These are phyloP conservation scores for Neobulgaria alba DNA, from an alignment of 2,329 filamentous ascomycete genomes.

Conservation along the genomic window DNA sequence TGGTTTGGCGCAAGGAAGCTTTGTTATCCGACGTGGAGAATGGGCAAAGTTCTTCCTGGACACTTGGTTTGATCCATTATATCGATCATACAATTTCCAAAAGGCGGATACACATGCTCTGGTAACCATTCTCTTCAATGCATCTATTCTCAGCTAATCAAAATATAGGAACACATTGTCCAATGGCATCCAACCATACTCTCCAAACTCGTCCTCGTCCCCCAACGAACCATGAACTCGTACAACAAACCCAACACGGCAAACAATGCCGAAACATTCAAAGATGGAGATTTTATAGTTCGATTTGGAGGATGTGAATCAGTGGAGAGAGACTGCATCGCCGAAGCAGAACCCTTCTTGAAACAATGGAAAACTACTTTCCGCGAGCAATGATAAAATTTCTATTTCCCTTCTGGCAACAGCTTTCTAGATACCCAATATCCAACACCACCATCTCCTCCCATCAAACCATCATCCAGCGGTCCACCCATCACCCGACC, in stretches of 20 bases:
- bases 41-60: conserved; percentile 93
- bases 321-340: conserved; percentile 54
- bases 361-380: conserved; percentile 29
- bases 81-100: conserved; percentile 90
- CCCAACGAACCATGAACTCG: conserved; percentile 73
- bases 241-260: conserved; percentile 46
- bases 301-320: conserved; percentile 67
- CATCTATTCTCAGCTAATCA: conserved; percentile 3
- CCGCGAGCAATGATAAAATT: conserved; percentile 17
- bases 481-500: too few relatives aligned
- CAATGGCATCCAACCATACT: conserved; percentile 98
- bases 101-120: conserved; percentile 88
- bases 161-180: conserved; percentile 67
- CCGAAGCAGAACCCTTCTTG: conserved; percentile 46
- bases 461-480: too few relatives aligned
- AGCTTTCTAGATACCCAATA: too few relatives aligned
- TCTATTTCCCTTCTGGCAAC: too few relatives aligned
- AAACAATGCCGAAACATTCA: conserved; percentile 53
- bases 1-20: conserved; percentile 68
- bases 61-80: conserved; percentile 92
- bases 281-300: conserved; percentile 77
- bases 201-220: conserved; percentile 81
- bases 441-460: too few relatives aligned
- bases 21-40: conserved; percentile 73
- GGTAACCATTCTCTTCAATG: conserved; percentile 41